Evolutionary conservation across 2,329 filamentous ascomycete genomes (phyloP), one percentile per base, ranked within the genome.

Genomic region (Fragosphaeria purpurea): DNA sequence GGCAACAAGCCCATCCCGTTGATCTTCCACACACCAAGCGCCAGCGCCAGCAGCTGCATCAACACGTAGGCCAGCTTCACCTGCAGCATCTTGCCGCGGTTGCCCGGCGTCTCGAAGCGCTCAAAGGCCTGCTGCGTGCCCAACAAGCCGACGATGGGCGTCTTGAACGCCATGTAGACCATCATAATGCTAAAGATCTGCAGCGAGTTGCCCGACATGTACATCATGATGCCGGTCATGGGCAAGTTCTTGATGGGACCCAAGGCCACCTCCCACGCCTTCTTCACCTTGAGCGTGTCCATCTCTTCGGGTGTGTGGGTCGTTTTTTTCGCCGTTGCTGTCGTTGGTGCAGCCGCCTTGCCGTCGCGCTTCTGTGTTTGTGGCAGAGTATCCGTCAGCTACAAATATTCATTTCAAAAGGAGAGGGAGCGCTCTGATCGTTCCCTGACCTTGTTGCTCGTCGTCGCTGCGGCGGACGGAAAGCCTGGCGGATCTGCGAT

Each of bases 171-270:
- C 86, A 96, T 97, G 62, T 91, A 90, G 13, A 97, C 91, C 90
- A 97, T 98, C 88, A 97, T 97, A 70, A 98, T 97, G 69, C 86
- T 94, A 74, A 98, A 98, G 58, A 98, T 97, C 67, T 98, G 93
- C 44, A 98, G 80, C 55, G 88, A 89, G 72, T 97, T 98, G 62
- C 93, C 93, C 35, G 91, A 94, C 93, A 98, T 98, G 77, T 98
- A 98, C 89, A 97, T 97, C 83, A 96, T 96, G 66, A 98, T 91
- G 56, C 85, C 90, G 51, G 94, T 97, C 93, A 98, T 98, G 52
- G 93, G 93, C 44, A 98, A 76, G 65, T 85, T 83, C 73, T 98
- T 98, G 55, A 93, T 85, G 1, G 93, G 93, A 2, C 85, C 91
- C 45, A 98, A 80, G 41, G 93, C 91, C 43, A 98, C 80, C 69